phyloP scores from a whole-genome alignment of 2,329 filamentous ascomycete species.

The Clarireedia sp. region DNA sequence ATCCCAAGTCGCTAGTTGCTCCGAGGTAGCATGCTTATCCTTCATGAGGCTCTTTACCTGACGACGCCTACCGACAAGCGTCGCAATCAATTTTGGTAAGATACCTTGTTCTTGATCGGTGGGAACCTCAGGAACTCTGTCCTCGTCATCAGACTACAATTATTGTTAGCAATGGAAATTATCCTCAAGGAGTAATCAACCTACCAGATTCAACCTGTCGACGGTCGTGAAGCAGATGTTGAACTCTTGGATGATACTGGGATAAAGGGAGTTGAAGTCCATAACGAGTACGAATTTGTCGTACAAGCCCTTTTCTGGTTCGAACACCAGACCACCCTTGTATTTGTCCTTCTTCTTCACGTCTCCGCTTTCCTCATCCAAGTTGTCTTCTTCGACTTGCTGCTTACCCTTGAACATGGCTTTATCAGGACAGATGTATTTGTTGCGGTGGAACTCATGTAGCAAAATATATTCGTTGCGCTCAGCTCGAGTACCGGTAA shows the following conservation, averaged over 20 bases:
- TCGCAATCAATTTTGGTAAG: constrained; percentile 82
- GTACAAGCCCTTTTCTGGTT: constrained; percentile 94
- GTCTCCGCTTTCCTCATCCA: constrained; percentile 62
- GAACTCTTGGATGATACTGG: constrained; percentile 99
- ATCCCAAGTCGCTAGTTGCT: constrained; percentile 90
- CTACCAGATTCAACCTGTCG: constrained; percentile 64
- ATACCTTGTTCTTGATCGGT: constrained; percentile 72
- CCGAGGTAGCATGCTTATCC: constrained; percentile 73
- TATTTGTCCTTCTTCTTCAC: constrained; percentile 98
- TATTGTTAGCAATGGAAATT: constrained; percentile 14
- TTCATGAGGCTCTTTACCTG: constrained; percentile 98
- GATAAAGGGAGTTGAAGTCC: constrained; percentile 99
- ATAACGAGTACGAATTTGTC: constrained; percentile 98
- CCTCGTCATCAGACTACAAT: constrained; percentile 64
- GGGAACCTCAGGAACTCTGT: constrained; percentile 83
- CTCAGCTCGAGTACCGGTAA: constrained; percentile 92
- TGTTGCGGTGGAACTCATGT: constrained; percentile 92
- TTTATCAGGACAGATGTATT: constrained; percentile 98
- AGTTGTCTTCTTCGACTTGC: constrained; percentile 62
- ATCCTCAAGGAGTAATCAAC: constrained; percentile 24
- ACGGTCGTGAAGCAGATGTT: constrained; percentile 99
- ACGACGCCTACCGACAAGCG: constrained; percentile 77
- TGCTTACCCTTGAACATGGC: constrained; percentile 69
- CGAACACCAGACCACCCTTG: constrained; percentile 96
- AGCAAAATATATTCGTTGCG: constrained; percentile 98